Conservation (phyloP, 75 land plant species). For the Selaginella tamariscina region DNA sequence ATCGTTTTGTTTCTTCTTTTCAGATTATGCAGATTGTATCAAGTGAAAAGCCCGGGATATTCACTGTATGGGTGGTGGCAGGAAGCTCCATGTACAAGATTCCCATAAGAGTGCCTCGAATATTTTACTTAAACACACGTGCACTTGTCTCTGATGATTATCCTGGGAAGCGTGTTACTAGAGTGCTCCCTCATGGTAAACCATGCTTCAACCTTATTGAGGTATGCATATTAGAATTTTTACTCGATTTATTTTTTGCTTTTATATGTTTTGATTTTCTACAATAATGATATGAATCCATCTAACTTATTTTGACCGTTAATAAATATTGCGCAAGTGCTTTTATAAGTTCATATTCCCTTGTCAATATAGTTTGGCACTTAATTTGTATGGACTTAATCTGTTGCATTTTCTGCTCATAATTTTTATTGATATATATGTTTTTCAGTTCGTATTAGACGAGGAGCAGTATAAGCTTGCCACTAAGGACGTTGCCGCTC, state of each 20-base stretch:
- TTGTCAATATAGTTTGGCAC: too few relatives aligned
- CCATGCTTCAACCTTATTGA: slow-evolving; percentile 69
- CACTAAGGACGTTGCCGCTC: slow-evolving; percentile 66
- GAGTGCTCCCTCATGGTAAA: slow-evolving; percentile 76
- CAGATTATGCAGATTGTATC: slow-evolving; percentile 59
- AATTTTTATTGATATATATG: slow-evolving; percentile 2
- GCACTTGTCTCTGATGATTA: slow-evolving; percentile 72
- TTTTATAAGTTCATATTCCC: too few relatives aligned
- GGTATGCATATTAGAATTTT: slow-evolving; percentile 26
- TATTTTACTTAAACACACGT: slow-evolving; percentile 83
- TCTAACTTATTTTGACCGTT: background rate
- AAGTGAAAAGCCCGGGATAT: slow-evolving; percentile 49
- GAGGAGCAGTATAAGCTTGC: slow-evolving; percentile 74
- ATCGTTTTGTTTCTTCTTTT: background rate
- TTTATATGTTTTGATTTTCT: background rate
- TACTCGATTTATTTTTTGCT: slow-evolving; percentile 1
- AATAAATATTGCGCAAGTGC: too few relatives aligned
- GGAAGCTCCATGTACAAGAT: slow-evolving; percentile 72
- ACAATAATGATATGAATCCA: background rate
- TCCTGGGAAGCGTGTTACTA: slow-evolving; percentile 79
- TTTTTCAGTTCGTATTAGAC: slow-evolving; percentile 50
- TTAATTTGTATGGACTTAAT: too few relatives aligned
- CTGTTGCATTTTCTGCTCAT: too few relatives aligned
- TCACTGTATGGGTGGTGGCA: slow-evolving; percentile 79
- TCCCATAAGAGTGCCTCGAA: slow-evolving; percentile 64